Percentiles rank a stretch among this genome's conserved stretches.
Evolutionary conservation across 257 asterid species (phyloP).

Genomic region (Linaria vulgaris): DNA sequence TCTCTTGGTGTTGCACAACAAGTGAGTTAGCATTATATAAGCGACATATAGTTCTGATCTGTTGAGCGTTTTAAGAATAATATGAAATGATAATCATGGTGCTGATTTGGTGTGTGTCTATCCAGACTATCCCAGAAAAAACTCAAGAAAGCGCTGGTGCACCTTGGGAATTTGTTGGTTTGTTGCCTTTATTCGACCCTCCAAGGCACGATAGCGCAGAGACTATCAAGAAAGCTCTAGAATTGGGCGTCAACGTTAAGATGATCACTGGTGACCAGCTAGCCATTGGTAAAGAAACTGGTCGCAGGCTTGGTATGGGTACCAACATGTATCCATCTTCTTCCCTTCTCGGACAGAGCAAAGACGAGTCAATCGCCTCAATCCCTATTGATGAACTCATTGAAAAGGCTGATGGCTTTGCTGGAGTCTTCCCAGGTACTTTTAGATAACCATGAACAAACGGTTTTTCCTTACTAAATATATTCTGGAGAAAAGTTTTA

Average conservation of each 20-base stretch:
- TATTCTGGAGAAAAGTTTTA: neutral
- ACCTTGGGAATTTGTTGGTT: constrained; percentile 55
- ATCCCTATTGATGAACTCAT: constrained; percentile 33
- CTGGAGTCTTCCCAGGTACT: constrained; percentile 92
- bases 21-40: neutral
- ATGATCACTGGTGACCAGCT: constrained; percentile 53
- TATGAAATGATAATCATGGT: neutral
- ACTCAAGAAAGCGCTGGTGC: constrained; percentile 46
- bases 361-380: constrained; percentile 42
- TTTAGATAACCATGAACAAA: no score
- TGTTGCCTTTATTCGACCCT: constrained; percentile 53
- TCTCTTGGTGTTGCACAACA: constrained; percentile 3
- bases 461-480: no score
- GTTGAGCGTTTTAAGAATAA: neutral
- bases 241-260: constrained; percentile 57
- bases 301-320: constrained; percentile 21
- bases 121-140: constrained; percentile 49
- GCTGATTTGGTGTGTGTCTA: neutral
- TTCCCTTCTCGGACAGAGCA: constrained; percentile 17
- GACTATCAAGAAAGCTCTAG: constrained; percentile 52
- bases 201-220: constrained; percentile 64
- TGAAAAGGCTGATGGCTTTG: constrained; percentile 95
- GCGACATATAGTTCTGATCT: neutral
- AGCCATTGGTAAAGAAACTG: constrained; percentile 16
- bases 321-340: constrained; percentile 22